Evolutionary conservation across 371 early-diverging fungal genomes (phyloP), one percentile per base, ranked within the genome.

Genomic region (Mucor velutinosus): DNA sequence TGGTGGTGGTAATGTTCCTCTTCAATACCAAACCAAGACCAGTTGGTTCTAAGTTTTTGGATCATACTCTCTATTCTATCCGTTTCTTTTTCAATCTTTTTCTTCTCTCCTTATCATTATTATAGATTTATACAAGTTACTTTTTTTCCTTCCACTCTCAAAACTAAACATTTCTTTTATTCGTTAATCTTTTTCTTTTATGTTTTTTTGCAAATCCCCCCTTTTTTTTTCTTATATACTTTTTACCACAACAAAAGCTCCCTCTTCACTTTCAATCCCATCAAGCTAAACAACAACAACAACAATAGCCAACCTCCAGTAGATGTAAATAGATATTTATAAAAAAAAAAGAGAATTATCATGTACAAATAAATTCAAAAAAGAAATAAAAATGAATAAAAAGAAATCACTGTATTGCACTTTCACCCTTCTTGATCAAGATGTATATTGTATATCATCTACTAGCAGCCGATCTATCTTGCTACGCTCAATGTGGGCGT

Each of bases 11-110:
- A 71, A 64, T 35, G 79, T 73, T 30, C 80, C 81, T 67, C 71
- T 79, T 35, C 78, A 81, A 65, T 81, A 83, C 66, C 84, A 84
- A 69, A 84, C 76, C 67, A 84, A 84, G 84, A 87, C 86, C 69
- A 91, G 89, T 81, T 92, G 92, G 92, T 92, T 92, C 79, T 92
- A 85, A 86, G 17, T 25, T 57, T 53, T 53, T 23, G 53, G 14
- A 25, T n/a, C 53, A 1, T 27, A 53, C 15, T 53, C 15, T 27
- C 53, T 53, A 53, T 53, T 53, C 23, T 53, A 53, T 53, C 27
- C 53, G 23, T 53, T 53, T 53, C 27, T 27, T 53, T 27, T 53
- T 23, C 27, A 41, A 27, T 53, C 53, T 53, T 53, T 53, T 12
- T 53, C 27, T 14, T 53, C n/a, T 25, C 14, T 21, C n/a, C 7